Conservation (phyloP, 2,329 filamentous ascomycete species). For the Scopulariopsis brevicaulis region DNA sequence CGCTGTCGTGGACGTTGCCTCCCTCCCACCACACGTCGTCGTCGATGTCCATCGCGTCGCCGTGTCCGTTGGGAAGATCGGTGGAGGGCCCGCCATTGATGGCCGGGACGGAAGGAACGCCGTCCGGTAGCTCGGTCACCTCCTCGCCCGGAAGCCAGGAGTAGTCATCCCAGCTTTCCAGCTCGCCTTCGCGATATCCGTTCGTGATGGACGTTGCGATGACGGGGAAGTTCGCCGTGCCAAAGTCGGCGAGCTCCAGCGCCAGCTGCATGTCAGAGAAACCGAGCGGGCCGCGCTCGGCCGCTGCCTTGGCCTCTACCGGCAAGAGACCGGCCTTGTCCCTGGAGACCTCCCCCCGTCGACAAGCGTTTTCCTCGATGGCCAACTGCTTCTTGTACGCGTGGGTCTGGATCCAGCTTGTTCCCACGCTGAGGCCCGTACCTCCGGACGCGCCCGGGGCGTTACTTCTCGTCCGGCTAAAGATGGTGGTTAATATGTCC, state of each 20-base stretch:
- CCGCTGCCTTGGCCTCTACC: conserved; percentile 66
- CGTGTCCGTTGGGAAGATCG: conserved; percentile 34
- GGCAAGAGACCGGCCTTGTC: conserved; percentile 72
- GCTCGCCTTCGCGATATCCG: conserved; percentile 63
- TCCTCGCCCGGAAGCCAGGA: conserved; percentile 33
- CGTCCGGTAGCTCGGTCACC: conserved; percentile 13
- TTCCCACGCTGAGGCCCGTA: conserved; percentile 52
- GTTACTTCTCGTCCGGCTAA: conserved; percentile 53
- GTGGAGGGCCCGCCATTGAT: conserved; percentile 19
- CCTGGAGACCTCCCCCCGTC: conserved; percentile 61
- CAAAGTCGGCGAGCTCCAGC: conserved; percentile 62
- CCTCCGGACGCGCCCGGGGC: conserved; percentile 50
- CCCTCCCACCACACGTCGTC: conserved; percentile 52
- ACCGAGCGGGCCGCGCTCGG: conserved; percentile 58
- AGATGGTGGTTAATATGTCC: conserved; percentile 50
- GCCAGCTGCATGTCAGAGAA: conserved; percentile 71
- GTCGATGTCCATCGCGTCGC: conserved; percentile 50
- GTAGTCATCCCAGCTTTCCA: conserved; percentile 55
- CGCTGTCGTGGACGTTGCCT: conserved; percentile 36
- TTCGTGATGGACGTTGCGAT: conserved; percentile 60
- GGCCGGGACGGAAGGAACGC: conserved; percentile 18
- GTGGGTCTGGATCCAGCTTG: conserved; percentile 66
- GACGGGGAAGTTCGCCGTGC: conserved; percentile 67
- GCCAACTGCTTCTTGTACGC: conserved; percentile 66
- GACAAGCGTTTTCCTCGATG: conserved; percentile 61